Base-by-base conservation (phyloP, 2,329 filamentous ascomycete genomes). In the Xylaria sp. region DNA sequence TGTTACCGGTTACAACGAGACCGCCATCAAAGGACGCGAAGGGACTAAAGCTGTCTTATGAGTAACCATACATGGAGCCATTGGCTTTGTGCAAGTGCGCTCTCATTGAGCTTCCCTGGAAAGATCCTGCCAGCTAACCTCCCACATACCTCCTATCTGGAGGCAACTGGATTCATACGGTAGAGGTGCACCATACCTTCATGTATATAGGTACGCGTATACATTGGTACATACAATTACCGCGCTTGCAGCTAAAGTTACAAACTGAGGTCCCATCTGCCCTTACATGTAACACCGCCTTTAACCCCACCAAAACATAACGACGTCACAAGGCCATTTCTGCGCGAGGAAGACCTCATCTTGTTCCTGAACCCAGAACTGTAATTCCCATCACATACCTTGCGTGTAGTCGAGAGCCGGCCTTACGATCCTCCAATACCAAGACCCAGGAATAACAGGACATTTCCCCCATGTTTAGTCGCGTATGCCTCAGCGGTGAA, bases 271-370 rank as follows among this genome's bases (percentile, higher is more conserved):
- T 4, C 5, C 29, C 9, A 13, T 34, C 29, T 34, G 29, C 9
- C 11, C 5, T n/a, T n/a, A n/a, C n/a, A 13, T 13, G 29, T 34
- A 7, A 34, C 29, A 13, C 29, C 29, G 11, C 26, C 17, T 26
- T 40, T 18, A 53, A 45, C 54, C 57, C 57, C 57, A 60, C 57
- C 51, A 57, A 48, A 45, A 48, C 51, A 46, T 47, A 56, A 52
- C 57, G 57, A 60, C 57, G 57, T 60, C 57, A 60, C 57, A 55
- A 38, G 54, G 22, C 37, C 52, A 46, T 49, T 47, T 46, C 29
- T 45, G 24, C 29, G 22, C 39, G 41, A 21, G 24, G 48, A 24
- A 45, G 43, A 50, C 48, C 57, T 57, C 53, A 54, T 57, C 48
- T 54, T 37, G 48, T 54, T 52, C 51, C 48, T 54, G 20, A 26